Evolutionary conservation across 163 green algal species (phyloP), one percentile per base, ranked within the genome.

Genomic region (Scenedesmus sp.): DNA sequence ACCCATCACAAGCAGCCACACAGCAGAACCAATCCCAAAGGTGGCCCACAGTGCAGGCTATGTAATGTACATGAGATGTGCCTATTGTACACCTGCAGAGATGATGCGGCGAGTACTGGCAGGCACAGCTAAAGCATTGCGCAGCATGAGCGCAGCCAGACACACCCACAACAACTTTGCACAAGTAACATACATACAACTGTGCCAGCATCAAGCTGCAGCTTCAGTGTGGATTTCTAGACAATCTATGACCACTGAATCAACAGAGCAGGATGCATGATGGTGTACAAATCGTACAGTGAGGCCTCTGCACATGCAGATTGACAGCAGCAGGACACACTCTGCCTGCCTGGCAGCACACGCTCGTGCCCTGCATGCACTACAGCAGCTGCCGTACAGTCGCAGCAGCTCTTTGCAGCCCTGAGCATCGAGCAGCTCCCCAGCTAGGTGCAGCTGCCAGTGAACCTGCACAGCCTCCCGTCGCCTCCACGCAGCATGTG

Each of bases 201-300:
- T 79, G 70, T 79, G 70, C 70, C 70, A 79, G 70, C 70, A 79
- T 79, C 70, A 79, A 79, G 10, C 5, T 52, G 70, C 70, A 79
- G 70, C 23, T 18, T 79, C 26, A 23, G 70, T 52, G 23, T 46
- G 34, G 34, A 46, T 46, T 46, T 46, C 34, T 46, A 46, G 34
- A 46, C 0, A 46, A 46, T 46, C 34, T 46, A 46, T 46, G 23
- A 46, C 46, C 70, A 79, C 70, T 79, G 23, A 4, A 79, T 79
- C 3, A 52, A 79, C 70, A 79, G 23, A 16, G 70, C 70, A 52
- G 70, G 70, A 52, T 52, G 23, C 4, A 15, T 79, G 70, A 79
- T 79, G 70, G 70, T 52, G 70, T 52, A 79, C 70, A 79, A 52
- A 52, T 15, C 23, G 18, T 12, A 79, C 20, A 79, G 23, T 3